Conservation (phyloP, 140 eudicot species). For the Oenanthe javanica region DNA sequence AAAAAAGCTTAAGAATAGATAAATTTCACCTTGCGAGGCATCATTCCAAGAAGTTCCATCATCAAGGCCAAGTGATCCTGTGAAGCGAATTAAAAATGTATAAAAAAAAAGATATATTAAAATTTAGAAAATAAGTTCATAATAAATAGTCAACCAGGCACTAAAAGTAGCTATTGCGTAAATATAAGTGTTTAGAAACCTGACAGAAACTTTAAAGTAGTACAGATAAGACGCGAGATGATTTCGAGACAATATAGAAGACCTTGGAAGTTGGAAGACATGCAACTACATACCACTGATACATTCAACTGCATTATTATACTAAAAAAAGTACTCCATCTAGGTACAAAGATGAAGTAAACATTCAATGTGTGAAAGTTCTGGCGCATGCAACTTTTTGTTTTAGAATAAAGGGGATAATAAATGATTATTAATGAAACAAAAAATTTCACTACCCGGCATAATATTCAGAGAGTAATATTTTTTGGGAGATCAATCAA, state of each 20-base stretch:
- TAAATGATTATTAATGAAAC: not conserved
- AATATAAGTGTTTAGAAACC: not conserved
- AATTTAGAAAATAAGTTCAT: not conserved
- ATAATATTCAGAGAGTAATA: not conserved
- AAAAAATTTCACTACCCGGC: not conserved
- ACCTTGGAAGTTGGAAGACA: not conserved
- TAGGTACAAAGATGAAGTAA: not conserved
- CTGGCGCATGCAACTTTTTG: not conserved
- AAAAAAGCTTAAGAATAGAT: not conserved
- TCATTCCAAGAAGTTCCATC: constrained; percentile 97
- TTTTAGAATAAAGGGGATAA: not conserved
- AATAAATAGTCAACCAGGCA: not conserved
- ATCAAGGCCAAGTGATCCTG: constrained; percentile 93
- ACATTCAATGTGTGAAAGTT: not conserved
- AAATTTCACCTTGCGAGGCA: constrained; percentile 81
- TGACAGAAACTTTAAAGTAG: not conserved
- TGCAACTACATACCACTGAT: not conserved
- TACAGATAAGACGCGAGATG: not conserved
- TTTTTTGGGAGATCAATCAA: not conserved
- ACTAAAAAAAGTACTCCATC: not conserved
- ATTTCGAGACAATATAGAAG: not conserved
- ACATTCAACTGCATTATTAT: not conserved
- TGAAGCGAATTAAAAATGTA: not conserved
- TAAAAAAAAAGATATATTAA: not conserved
- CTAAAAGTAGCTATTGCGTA: not conserved